Conservation (phyloP, 2,329 filamentous ascomycete species). For the Paecilomyces fulvus region DNA sequence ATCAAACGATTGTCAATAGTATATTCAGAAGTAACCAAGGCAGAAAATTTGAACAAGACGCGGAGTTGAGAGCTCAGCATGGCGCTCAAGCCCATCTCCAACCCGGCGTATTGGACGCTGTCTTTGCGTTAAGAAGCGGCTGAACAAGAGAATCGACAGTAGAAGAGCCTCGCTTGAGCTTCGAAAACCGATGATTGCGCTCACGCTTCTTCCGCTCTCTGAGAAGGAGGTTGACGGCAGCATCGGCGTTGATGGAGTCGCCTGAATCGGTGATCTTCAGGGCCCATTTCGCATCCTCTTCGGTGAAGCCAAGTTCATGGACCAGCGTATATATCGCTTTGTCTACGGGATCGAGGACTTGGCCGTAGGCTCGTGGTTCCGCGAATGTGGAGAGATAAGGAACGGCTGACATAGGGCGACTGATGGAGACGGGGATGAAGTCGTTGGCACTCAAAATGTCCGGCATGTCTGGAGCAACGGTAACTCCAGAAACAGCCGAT, state of each 20-base stretch:
- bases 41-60: neutral
- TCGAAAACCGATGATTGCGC: constrained; percentile 8
- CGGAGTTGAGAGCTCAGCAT: neutral
- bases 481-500: neutral
- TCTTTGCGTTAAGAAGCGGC: constrained; percentile 13
- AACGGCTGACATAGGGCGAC: constrained; percentile 3
- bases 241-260: constrained; percentile 49
- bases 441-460: neutral
- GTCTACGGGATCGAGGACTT: constrained; percentile 46
- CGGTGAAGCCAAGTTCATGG: constrained; percentile 49
- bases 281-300: constrained; percentile 48
- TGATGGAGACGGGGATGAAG: neutral
- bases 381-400: constrained; percentile 14
- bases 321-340: constrained; percentile 50
- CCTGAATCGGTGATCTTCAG: constrained; percentile 52
- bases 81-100: constrained; percentile 31
- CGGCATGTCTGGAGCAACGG: neutral
- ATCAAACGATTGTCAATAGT: neutral
- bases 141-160: constrained; percentile 2
- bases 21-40: neutral
- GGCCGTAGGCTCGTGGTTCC: constrained; percentile 5
- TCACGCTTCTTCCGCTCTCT: constrained; percentile 25
- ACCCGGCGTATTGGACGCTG: constrained; percentile 19
- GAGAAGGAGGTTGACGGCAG: constrained; percentile 49
- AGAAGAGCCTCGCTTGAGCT: constrained; percentile 12